These are phyloP conservation scores for Anisodus tanguticus DNA, from an alignment of 257 asterid species.

Conservation along the genomic window DNA sequence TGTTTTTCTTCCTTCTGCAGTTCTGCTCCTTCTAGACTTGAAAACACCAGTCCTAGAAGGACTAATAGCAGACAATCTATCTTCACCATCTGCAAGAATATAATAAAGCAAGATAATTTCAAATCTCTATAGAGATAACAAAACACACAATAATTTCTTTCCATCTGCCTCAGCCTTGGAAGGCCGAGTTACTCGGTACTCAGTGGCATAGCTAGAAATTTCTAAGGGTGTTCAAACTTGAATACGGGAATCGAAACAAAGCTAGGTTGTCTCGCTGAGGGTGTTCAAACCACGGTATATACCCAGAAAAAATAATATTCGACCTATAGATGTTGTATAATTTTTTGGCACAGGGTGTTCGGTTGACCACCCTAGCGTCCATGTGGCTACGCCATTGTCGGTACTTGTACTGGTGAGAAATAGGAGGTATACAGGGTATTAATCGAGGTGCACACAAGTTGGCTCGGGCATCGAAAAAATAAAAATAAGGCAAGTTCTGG, in stretches of 20 bases:
- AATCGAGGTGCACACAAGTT: neutral
- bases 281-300: too few species aligned
- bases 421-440: neutral
- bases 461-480: neutral
- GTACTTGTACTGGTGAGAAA: neutral
- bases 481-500: neutral
- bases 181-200: too few species aligned
- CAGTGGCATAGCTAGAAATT: too few species aligned
- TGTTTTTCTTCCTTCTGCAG: slow-evolving; percentile 36
- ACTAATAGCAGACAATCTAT: slow-evolving; percentile 31
- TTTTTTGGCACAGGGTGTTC: too few species aligned
- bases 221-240: too few species aligned
- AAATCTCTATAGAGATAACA: neutral
- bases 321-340: too few species aligned
- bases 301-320: too few species aligned
- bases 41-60: slow-evolving; percentile 34
- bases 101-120: neutral
- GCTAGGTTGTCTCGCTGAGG: too few species aligned
- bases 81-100: slow-evolving; percentile 39
- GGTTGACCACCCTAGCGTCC: too few species aligned
- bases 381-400: too few species aligned
- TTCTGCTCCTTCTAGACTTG: slow-evolving; percentile 29
- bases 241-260: too few species aligned
- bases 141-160: neutral
- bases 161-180: neutral